Conservation (phyloP, 371 early-diverging fungal species). For the Mucor plumbeus region DNA sequence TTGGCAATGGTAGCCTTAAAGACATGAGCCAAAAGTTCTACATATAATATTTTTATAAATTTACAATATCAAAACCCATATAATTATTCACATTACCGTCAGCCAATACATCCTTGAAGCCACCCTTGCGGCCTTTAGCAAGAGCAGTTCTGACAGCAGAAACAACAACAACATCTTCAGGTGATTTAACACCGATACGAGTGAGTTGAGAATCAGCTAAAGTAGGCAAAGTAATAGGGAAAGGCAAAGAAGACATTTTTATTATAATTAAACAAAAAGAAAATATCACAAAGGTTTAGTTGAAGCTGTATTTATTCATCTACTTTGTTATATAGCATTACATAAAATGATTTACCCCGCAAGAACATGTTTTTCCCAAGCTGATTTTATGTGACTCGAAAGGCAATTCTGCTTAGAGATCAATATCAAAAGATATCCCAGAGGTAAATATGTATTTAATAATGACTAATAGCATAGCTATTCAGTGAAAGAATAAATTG, state of each 20-base stretch:
- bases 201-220: slow-evolving; percentile 33
- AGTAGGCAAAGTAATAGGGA: slow-evolving; percentile 32
- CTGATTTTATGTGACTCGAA: slow-evolving; percentile 4
- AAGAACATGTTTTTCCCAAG: slow-evolving; percentile 2
- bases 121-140: slow-evolving; percentile 91
- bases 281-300: not conserved
- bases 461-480: not conserved
- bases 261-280: not conserved
- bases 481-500: no score
- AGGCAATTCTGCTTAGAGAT: slow-evolving; percentile 10
- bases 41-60: not conserved
- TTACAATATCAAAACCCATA: no score
- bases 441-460: not conserved
- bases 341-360: slow-evolving; percentile 3
- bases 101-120: slow-evolving; percentile 92
- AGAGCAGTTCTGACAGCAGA: slow-evolving; percentile 92
- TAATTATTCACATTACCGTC: slow-evolving; percentile 33
- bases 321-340: slow-evolving; percentile 2
- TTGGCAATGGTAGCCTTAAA: slow-evolving; percentile 83
- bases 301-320: not conserved
- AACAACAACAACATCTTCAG: slow-evolving; percentile 89
- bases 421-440: not conserved
- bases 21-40: slow-evolving; percentile 82
- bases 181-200: slow-evolving; percentile 71
- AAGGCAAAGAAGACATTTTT: slow-evolving; percentile 30